Evolutionary conservation across 2,329 filamentous ascomycete species (phyloP).

Genomic region (Dothistroma septosporum): DNA sequence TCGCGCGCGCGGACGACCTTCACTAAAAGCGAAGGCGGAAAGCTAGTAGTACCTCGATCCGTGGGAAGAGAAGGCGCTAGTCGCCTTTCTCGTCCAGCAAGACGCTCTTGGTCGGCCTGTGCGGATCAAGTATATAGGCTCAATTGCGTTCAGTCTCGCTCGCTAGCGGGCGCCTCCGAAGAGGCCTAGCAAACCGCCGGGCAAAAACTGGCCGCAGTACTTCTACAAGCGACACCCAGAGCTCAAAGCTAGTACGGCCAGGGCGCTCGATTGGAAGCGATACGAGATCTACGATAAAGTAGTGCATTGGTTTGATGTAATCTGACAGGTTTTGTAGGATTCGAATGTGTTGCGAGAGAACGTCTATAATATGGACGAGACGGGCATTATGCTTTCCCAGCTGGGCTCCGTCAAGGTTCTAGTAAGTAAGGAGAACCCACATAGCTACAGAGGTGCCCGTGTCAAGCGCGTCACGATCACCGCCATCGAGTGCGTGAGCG

Average conservation of each 20-base stretch:
- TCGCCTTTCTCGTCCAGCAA: constrained; percentile 15
- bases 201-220: constrained; percentile 20
- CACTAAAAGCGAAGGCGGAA: constrained; percentile 15
- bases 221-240: constrained; percentile 27
- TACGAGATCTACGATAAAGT: constrained; percentile 34
- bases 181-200: constrained; percentile 9
- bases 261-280: constrained; percentile 28
- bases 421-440: constrained; percentile 27
- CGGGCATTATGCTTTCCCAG: constrained; percentile 32
- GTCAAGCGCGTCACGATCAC: constrained; percentile 29
- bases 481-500: constrained; percentile 5
- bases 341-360: constrained; percentile 28
- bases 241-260: constrained; percentile 26
- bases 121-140: constrained; percentile 18
- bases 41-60: constrained; percentile 18
- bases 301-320: constrained; percentile 33
- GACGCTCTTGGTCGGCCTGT: constrained; percentile 14
- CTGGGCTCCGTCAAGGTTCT: constrained; percentile 33
- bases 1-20: constrained; percentile 16
- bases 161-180: constrained; percentile 6
- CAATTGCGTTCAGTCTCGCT: constrained; percentile 12
- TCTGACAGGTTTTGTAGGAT: constrained; percentile 27
- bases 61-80: constrained; percentile 16
- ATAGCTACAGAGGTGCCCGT: constrained; percentile 25
- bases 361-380: constrained; percentile 39